Evolutionary conservation across 225 moss, liverwort and hornwort genomes (phyloP).

Genomic region (Straminergon stramineum): DNA sequence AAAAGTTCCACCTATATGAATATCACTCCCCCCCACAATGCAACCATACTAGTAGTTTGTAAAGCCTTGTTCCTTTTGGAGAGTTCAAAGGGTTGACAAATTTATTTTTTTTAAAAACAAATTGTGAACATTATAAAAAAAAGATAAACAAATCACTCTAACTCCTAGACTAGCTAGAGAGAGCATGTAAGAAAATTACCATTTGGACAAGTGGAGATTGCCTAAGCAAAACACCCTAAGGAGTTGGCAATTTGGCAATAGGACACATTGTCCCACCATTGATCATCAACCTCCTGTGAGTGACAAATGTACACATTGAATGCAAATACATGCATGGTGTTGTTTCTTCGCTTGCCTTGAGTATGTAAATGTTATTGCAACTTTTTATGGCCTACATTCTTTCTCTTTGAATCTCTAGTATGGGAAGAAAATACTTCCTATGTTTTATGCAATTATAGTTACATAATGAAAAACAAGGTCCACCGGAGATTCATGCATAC

Average conservation of each 20-base stretch:
- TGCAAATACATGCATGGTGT: background rate
- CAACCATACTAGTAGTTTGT: background rate
- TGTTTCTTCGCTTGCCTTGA: fast-evolving
- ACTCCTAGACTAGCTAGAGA: background rate
- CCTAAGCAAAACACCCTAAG: background rate
- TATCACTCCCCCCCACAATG: fast-evolving
- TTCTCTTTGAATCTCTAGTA: background rate
- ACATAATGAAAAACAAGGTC: background rate
- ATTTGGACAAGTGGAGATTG: background rate
- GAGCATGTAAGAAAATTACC: background rate
- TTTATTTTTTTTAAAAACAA: background rate
- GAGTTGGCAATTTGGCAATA: background rate
- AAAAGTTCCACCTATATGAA: fast-evolving
- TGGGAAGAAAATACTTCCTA: background rate
- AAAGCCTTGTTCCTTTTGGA: background rate
- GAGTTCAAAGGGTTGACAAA: background rate
- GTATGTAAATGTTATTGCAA: background rate
- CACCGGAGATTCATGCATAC: fast-evolving
- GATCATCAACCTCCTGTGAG: background rate
- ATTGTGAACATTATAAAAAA: background rate
- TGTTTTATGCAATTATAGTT: background rate
- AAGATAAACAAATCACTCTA: background rate
- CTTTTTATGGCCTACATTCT: background rate
- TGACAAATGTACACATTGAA: background rate
- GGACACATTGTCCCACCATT: background rate